Conservation (phyloP, 2,329 filamentous ascomycete species). For the Malbranchea zuffiana region DNA sequence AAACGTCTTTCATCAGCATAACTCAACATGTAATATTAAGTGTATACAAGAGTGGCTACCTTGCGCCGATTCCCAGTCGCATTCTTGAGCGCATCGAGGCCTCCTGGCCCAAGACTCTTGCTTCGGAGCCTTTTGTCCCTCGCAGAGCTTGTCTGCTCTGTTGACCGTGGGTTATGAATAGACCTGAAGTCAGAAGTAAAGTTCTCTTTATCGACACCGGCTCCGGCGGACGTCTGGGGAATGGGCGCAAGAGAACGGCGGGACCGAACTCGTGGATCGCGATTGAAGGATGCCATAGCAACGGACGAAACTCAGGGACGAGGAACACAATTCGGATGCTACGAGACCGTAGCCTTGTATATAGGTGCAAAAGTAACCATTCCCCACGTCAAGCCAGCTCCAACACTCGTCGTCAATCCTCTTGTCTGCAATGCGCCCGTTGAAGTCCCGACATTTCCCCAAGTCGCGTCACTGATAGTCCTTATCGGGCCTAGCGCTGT, state of each 20-base stretch:
- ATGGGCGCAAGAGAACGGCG: constrained; percentile 63
- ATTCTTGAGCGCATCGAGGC: constrained; percentile 69
- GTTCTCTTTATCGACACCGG: constrained; percentile 63
- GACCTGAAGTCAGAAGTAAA: constrained; percentile 55
- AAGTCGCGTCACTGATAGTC: constrained; percentile 26
- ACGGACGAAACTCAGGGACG: background rate
- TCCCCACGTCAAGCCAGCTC: background rate
- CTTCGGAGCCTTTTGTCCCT: constrained; percentile 63
- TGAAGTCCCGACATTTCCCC: constrained; percentile 1
- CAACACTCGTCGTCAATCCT: background rate
- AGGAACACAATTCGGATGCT: no score
- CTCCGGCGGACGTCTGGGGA: constrained; percentile 38
- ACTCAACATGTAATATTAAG: background rate
- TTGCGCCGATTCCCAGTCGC: constrained; percentile 67
- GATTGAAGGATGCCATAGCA: constrained; percentile 7
- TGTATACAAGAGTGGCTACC: constrained; percentile 40
- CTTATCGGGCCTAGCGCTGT: constrained; percentile 25
- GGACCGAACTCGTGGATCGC: constrained; percentile 29
- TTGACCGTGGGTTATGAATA: constrained; percentile 18
- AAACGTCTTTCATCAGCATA: background rate
- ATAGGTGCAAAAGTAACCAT: constrained; percentile 3
- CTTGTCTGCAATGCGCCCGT: background rate
- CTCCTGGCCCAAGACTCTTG: constrained; percentile 91
- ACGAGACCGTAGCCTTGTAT: no score
- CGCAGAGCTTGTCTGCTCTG: constrained; percentile 22